phyloP scores from a whole-genome alignment of 257 asterid species.

The Plectranthus barbatus region DNA sequence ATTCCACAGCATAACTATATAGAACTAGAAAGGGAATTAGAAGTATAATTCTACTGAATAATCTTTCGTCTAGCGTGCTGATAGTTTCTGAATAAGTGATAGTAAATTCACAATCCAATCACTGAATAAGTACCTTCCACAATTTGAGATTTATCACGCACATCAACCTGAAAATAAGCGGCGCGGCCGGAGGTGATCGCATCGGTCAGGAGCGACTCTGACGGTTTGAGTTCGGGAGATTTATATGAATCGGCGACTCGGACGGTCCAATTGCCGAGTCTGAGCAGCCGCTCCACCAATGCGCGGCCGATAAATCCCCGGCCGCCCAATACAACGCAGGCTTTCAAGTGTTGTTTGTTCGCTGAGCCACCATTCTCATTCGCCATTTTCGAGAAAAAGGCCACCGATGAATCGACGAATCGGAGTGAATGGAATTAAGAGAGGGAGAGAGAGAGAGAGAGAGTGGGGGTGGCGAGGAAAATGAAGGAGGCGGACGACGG shows the following conservation, averaged over 20 bases:
- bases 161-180: conserved; percentile 57
- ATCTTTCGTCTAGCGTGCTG: neutral
- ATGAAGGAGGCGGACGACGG: conserved; percentile 11
- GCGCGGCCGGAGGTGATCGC: conserved; percentile 67
- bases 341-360: conserved; percentile 24
- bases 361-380: conserved; percentile 22
- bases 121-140: conserved; percentile 32
- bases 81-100: neutral
- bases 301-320: conserved; percentile 73
- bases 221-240: conserved; percentile 38
- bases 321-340: conserved; percentile 80
- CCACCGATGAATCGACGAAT: conserved; percentile 19
- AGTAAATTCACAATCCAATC: conserved; percentile 5
- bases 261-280: conserved; percentile 68
- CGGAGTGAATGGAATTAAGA: neutral
- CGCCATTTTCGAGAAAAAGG: conserved; percentile 33
- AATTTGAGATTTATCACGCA: conserved; percentile 46
- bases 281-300: conserved; percentile 66
- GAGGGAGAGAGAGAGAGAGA: too few relatives aligned
- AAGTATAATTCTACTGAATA: neutral
- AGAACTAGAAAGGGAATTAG: neutral
- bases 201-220: conserved; percentile 47
- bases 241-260: conserved; percentile 58
- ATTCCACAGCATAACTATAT: neutral
- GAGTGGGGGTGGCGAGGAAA: conserved; percentile 11